phyloP scores from a whole-genome alignment of 2,329 filamentous ascomycete genomes.

The Ceratocystis harringtonii region DNA sequence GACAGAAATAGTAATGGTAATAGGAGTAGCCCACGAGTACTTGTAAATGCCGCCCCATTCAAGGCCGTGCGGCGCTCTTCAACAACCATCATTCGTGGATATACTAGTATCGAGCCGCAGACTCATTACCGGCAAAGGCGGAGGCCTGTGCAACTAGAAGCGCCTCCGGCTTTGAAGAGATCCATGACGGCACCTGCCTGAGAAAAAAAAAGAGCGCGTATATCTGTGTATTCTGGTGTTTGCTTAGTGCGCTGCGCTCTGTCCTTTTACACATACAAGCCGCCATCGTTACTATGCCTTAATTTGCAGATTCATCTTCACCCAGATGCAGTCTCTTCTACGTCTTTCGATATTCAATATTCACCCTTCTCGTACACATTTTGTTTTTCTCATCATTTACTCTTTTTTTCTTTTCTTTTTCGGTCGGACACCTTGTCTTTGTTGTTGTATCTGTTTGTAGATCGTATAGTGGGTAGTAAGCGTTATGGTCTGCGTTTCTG shows the following conservation, averaged over 20 bases:
- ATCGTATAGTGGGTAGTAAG: neutral
- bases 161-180: neutral
- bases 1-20: too few species aligned
- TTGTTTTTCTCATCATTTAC: neutral
- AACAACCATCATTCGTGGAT: neutral
- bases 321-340: neutral
- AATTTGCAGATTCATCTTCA: neutral
- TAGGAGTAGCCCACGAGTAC: neutral
- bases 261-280: neutral
- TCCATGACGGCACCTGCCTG: neutral
- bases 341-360: neutral
- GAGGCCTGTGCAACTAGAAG: neutral
- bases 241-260: neutral
- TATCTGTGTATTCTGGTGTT: neutral
- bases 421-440: neutral
- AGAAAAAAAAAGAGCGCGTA: neutral
- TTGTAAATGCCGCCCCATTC: neutral
- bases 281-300: neutral
- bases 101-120: neutral
- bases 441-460: neutral
- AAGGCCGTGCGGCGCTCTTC: neutral
- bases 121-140: neutral
- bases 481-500: neutral
- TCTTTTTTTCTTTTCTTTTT: neutral
- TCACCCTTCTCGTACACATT: neutral